A percentile compares a stretch with the other conserved stretches of the same genome.
phyloP scores from a whole-genome alignment of 192 early-diverging fungal species.

The Chytriomyces hyalinus region DNA sequence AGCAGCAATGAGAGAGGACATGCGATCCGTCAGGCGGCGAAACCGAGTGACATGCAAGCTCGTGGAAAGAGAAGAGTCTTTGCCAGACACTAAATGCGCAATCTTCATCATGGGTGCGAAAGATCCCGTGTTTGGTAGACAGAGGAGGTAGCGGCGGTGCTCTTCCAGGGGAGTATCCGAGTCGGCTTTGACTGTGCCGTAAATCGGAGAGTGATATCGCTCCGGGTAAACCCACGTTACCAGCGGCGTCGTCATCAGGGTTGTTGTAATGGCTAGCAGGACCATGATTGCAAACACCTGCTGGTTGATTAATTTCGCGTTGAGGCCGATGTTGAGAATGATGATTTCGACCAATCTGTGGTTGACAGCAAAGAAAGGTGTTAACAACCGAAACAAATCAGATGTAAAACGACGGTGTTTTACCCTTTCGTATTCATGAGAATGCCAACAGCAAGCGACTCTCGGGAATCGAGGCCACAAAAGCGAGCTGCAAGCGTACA shows the following conservation, averaged over 20 bases:
- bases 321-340: conserved; percentile 90
- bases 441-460: conserved; percentile 84
- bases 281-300: conserved; percentile 76
- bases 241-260: conserved; percentile 82
- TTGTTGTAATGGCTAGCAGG: conserved; percentile 84
- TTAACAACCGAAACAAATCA: neutral
- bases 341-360: conserved; percentile 89
- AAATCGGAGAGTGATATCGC: too few species aligned
- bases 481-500: conserved; percentile 62
- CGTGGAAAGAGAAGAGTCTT: neutral
- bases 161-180: too few species aligned
- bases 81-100: conserved; percentile 43
- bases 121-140: conserved; percentile 45
- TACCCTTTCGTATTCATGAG: conserved; percentile 96
- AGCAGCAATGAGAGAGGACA: conserved; percentile 81
- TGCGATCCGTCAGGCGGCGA: conserved; percentile 77
- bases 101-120: conserved; percentile 76
- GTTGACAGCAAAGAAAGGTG: neutral
- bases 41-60: conserved; percentile 63
- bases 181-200: too few species aligned
- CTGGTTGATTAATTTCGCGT: conserved; percentile 80
- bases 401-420: neutral
- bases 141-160: too few species aligned
- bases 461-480: conserved; percentile 80
- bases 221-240: conserved; percentile 67